A percentile compares a stretch with the other conserved stretches of the same genome.
phyloP scores from a whole-genome alignment of 2,329 filamentous ascomycete species.

The Emergomyces orientalis region DNA sequence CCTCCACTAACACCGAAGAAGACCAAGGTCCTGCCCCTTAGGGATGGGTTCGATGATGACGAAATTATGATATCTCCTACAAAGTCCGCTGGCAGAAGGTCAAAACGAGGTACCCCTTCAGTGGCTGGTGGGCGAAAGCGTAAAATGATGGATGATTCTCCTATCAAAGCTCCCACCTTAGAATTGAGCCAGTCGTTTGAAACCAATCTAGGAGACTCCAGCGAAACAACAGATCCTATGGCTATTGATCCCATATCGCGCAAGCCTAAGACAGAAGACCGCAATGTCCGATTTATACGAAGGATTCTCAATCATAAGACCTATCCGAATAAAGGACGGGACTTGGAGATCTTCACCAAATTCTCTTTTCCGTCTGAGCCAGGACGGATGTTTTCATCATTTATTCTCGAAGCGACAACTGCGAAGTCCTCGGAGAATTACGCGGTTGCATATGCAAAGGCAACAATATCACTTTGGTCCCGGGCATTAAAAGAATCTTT shows the following conservation, averaged over 20 bases:
- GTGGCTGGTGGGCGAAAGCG: slow-evolving; percentile 52
- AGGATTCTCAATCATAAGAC: slow-evolving; percentile 48
- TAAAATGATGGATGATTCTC: slow-evolving; percentile 43
- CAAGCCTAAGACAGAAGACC: slow-evolving; percentile 19
- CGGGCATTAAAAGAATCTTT: slow-evolving; percentile 47
- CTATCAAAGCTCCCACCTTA: slow-evolving; percentile 37
- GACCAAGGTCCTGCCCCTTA: slow-evolving; percentile 39
- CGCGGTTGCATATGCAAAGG: slow-evolving; percentile 40
- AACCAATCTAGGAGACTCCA: slow-evolving; percentile 21
- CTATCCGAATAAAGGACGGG: slow-evolving; percentile 39
- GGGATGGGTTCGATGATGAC: slow-evolving; percentile 56
- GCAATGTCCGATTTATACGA: slow-evolving; percentile 40
- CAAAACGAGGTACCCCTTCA: slow-evolving; percentile 47
- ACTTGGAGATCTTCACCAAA: slow-evolving; percentile 46
- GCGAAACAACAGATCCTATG: slow-evolving; percentile 18
- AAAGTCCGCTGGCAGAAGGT: slow-evolving; percentile 37
- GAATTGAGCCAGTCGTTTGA: slow-evolving; percentile 28
- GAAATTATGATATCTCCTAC: slow-evolving; percentile 51
- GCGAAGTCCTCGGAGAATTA: slow-evolving; percentile 37
- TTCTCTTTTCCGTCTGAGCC: slow-evolving; percentile 46
- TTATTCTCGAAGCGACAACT: slow-evolving; percentile 45
- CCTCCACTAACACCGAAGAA: slow-evolving; percentile 44
- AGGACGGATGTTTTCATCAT: slow-evolving; percentile 42
- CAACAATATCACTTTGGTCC: slow-evolving; percentile 47
- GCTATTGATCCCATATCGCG: slow-evolving; percentile 20